These are phyloP conservation scores for Podaxis carcinomalis DNA, from an alignment of 768 basidiomycete genomes.

Conservation along the genomic window DNA sequence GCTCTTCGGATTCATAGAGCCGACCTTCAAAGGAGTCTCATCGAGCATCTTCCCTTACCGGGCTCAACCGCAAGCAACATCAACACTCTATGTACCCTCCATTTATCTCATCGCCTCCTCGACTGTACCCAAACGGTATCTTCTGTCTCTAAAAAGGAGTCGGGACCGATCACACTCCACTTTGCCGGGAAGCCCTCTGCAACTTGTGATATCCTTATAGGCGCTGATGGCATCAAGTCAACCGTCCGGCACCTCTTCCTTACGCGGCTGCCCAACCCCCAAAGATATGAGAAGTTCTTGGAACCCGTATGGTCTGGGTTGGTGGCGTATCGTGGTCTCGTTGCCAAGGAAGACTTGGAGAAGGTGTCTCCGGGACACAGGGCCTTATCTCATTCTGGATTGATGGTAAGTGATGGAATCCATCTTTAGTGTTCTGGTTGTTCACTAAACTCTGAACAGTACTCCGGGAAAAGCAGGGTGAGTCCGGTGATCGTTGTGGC, in stretches of 20 bases:
- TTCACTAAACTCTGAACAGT: constrained; percentile 16
- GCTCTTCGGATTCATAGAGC: constrained; percentile 33
- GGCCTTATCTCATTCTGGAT: background rate
- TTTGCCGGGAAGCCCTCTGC: constrained; percentile 23
- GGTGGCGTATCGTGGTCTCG: constrained; percentile 29
- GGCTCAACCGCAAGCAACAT: no score
- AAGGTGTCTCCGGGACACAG: constrained; percentile 26
- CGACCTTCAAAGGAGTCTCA: constrained; percentile 40
- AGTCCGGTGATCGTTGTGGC: background rate
- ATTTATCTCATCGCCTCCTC: constrained; percentile 36
- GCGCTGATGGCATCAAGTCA: constrained; percentile 36
- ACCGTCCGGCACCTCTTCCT: constrained; percentile 16
- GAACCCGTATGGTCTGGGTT: constrained; percentile 32
- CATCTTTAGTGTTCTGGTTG: background rate
- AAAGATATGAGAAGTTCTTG: constrained; percentile 9
- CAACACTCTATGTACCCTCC: constrained; percentile 15
- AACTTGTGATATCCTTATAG: constrained; percentile 32
- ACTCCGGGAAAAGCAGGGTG: constrained; percentile 27
- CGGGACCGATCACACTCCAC: constrained; percentile 8
- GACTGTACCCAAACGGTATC: constrained; percentile 25
- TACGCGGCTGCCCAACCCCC: background rate
- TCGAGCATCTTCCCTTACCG: constrained; percentile 27
- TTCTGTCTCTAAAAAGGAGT: background rate
- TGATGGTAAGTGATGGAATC: constrained; percentile 18
- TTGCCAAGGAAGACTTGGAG: constrained; percentile 22